Evolutionary conservation across 2,329 filamentous ascomycete species (phyloP), one percentile per base, ranked within the genome.

Genomic region (Neofusicoccum ribis): DNA sequence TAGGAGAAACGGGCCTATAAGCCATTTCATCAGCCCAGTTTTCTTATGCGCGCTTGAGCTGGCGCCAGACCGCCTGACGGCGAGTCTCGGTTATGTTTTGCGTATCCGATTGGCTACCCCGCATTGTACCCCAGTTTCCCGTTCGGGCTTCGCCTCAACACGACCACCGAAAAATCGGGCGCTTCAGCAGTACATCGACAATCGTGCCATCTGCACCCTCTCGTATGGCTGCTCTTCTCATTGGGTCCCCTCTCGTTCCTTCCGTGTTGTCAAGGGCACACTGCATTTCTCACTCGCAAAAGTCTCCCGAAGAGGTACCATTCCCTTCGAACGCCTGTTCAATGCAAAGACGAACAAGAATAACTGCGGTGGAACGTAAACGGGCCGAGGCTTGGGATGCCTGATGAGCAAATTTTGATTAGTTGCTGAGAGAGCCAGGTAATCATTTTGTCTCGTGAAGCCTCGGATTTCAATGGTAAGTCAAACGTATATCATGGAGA

Each of bases 1-100:
- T 36, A 47, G 15, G 31, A 60, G 56, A 20, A 60, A 9, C 27
- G 14, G 37, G 11, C 14, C 41, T 47, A 37, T 37, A n/a, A 47
- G 56, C 56, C 56, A 60, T 27, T 5, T 60, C 56, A 60, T 47
- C 43, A 47, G n/a, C 43, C 56, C 41, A 59, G 54, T 59, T 46
- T 46, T 59, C 54, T 59, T 58, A 36, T 15, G 43, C 31, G 27
- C 31, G 23, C 23, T 23, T 3, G 23, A 23, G 23, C 23, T 23
- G 23, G 23, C 23, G 23, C 23, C 23, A 23, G 23, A 23, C 23
- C 23, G n/a, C 56, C n/a, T 20, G 12, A 15, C 43, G 8, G 31
- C 50, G 31, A 9, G 20, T 17, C 41, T 60, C 56, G 43, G 31
- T 34, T n/a, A 11, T 17, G 5, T 11, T 52, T 14, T 8, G 31